phyloP scores from a whole-genome alignment of 1,284 basidiomycete genomes.

The Leucoagaricus sp. region DNA sequence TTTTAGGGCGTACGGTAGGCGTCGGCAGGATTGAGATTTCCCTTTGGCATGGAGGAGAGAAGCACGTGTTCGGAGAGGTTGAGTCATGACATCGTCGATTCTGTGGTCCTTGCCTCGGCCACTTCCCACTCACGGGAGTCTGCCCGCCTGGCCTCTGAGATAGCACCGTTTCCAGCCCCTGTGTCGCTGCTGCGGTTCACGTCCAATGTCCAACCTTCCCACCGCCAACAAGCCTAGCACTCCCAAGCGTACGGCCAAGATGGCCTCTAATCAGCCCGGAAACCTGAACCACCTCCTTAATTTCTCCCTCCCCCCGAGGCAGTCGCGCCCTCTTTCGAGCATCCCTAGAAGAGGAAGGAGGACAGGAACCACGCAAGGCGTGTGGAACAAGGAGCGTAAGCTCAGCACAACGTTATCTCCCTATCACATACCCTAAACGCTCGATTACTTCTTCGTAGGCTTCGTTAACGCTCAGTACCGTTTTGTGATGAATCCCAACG shows the following conservation, averaged over 20 bases:
- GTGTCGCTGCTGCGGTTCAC: slow-evolving; percentile 12
- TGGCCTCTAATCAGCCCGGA: slow-evolving; percentile 61
- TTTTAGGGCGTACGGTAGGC: slow-evolving; percentile 61
- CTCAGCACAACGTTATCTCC: slow-evolving; percentile 25
- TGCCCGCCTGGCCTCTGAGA: not conserved
- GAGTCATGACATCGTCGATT: slow-evolving; percentile 16
- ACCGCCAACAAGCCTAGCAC: slow-evolving; percentile 34
- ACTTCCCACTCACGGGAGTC: slow-evolving; percentile 34
- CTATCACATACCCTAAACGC: slow-evolving; percentile 5
- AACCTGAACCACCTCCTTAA: slow-evolving; percentile 82
- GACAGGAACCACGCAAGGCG: slow-evolving; percentile 57
- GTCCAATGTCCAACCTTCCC: slow-evolving; percentile 41
- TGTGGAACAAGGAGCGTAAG: slow-evolving; percentile 88
- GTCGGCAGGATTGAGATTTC: slow-evolving; percentile 83
- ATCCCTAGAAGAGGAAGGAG: slow-evolving; percentile 76
- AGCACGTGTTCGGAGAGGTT: slow-evolving; percentile 30
- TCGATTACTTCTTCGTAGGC: slow-evolving; percentile 43
- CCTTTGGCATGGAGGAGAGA: slow-evolving; percentile 70
- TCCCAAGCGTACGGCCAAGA: slow-evolving; percentile 64
- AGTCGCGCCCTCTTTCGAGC: slow-evolving; percentile 54
- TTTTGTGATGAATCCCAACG: slow-evolving; percentile 90
- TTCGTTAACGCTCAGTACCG: slow-evolving; percentile 95
- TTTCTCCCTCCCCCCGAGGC: slow-evolving; percentile 81
- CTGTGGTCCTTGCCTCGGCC: slow-evolving; percentile 22
- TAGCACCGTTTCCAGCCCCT: slow-evolving; percentile 12